phyloP scores from a whole-genome alignment of 371 early-diverging fungal species.

The Mucor racemosus region DNA sequence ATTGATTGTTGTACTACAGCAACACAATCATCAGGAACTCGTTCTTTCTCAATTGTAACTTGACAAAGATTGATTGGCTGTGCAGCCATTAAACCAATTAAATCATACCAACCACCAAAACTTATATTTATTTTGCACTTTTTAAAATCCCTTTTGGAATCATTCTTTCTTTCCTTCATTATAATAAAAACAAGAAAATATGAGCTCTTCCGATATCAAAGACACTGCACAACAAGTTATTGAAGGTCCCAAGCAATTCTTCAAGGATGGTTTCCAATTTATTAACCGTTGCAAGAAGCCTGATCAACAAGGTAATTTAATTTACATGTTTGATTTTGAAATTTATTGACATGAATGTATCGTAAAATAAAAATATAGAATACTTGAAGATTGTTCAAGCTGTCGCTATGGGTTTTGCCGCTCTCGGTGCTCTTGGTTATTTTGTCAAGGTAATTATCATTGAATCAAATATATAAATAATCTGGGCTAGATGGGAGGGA shows the following conservation, averaged over 20 bases:
- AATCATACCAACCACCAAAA: slow-evolving; percentile 14
- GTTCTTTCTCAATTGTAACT: background rate
- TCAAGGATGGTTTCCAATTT: slow-evolving; percentile 89
- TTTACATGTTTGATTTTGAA: too few species aligned
- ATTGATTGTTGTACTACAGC: background rate
- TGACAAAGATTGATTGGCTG: slow-evolving; percentile 22
- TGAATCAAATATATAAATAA: background rate
- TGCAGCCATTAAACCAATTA: slow-evolving; percentile 7
- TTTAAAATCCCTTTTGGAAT: slow-evolving; percentile 2
- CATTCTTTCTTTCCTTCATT: slow-evolving; percentile 20
- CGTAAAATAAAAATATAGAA: slow-evolving; percentile 58
- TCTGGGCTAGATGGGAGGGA: background rate
- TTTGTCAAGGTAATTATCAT: slow-evolving; percentile 81
- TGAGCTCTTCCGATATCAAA: slow-evolving; percentile 53
- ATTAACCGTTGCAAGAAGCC: slow-evolving; percentile 97
- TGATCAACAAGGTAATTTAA: slow-evolving; percentile 81
- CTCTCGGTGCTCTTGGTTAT: slow-evolving; percentile 98
- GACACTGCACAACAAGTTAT: slow-evolving; percentile 63
- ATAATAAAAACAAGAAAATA: slow-evolving; percentile 8
- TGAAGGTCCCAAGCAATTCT: slow-evolving; percentile 89
- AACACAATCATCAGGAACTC: background rate
- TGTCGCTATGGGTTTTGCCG: slow-evolving; percentile 95
- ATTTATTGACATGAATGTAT: too few species aligned
- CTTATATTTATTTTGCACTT: slow-evolving; percentile 1
- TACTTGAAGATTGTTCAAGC: slow-evolving; percentile 93